A percentile compares a stretch with the other conserved stretches of the same genome.
These are phyloP conservation scores for Lathyrus oleraceus DNA, from an alignment of 306 rosid species.

Conservation along the genomic window DNA sequence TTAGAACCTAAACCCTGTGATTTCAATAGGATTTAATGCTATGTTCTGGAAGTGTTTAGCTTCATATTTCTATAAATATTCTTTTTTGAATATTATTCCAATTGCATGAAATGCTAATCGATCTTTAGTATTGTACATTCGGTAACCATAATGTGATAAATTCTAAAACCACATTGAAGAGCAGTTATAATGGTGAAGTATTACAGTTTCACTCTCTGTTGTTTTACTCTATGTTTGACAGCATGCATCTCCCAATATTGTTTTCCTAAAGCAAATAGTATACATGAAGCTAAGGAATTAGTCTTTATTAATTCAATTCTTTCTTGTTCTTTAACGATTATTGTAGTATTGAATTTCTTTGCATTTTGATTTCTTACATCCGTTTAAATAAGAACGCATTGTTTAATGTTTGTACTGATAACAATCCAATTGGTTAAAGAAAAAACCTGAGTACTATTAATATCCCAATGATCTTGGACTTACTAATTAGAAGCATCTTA, in stretches of 20 bases:
- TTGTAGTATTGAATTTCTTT: slow-evolving; percentile 14
- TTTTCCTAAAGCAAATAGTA: background rate
- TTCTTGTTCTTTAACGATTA: slow-evolving; percentile 7
- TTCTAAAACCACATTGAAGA: slow-evolving; percentile 9
- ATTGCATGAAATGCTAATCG: slow-evolving; percentile 2
- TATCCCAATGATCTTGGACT: slow-evolving; percentile 7
- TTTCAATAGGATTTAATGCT: slow-evolving; percentile 7
- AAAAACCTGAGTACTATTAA: background rate
- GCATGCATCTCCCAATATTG: slow-evolving; percentile 5
- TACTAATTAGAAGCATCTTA: slow-evolving; percentile 12
- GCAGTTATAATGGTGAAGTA: slow-evolving; percentile 11
- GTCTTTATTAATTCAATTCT: slow-evolving; percentile 10
- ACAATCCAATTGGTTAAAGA: background rate
- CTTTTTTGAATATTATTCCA: background rate
- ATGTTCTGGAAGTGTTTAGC: background rate
- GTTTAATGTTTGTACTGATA: background rate
- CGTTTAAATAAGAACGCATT: slow-evolving; percentile 1
- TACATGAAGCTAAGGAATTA: slow-evolving; percentile 18
- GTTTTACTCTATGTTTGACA: slow-evolving; percentile 18
- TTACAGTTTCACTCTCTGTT: slow-evolving; percentile 13
- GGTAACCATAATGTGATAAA: slow-evolving; percentile 9
- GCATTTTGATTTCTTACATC: slow-evolving; percentile 8
- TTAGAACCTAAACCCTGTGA: background rate
- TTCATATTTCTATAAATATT: slow-evolving; percentile 2
- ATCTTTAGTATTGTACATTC: slow-evolving; percentile 11